Evolutionary conservation across 768 basidiomycete species (phyloP).

Genomic region (Podaxis sp.): DNA sequence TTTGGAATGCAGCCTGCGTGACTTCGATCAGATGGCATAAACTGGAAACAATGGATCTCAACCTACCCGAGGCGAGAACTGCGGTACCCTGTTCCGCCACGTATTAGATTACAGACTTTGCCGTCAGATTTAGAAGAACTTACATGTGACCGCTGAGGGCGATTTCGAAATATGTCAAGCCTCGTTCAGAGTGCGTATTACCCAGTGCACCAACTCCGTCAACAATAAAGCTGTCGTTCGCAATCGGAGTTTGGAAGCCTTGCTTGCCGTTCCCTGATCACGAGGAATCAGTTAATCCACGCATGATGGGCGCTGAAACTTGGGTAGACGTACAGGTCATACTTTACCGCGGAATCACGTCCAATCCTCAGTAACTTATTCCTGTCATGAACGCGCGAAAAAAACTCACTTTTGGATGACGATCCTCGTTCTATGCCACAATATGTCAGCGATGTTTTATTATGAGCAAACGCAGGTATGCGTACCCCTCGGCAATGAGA

Average conservation of each 20-base stretch:
- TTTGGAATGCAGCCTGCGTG: slow-evolving; percentile 62
- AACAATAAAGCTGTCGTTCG: slow-evolving; percentile 65
- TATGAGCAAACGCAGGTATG: background rate
- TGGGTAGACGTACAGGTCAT: slow-evolving; percentile 37
- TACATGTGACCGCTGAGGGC: slow-evolving; percentile 73
- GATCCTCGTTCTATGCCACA: slow-evolving; percentile 47
- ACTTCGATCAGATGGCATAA: slow-evolving; percentile 8
- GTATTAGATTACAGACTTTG: slow-evolving; percentile 3
- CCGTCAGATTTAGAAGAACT: slow-evolving; percentile 15
- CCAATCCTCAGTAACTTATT: background rate
- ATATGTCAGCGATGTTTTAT: background rate
- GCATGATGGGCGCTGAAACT: background rate
- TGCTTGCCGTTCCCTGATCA: slow-evolving; percentile 49
- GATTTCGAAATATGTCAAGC: slow-evolving; percentile 68
- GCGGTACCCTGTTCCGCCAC: slow-evolving; percentile 51
- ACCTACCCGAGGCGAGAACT: slow-evolving; percentile 62
- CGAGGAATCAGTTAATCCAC: background rate
- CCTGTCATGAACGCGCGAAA: background rate
- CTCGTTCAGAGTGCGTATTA: slow-evolving; percentile 63
- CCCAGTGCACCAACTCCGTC: slow-evolving; percentile 71
- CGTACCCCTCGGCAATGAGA: slow-evolving; percentile 72
- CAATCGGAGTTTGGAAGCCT: slow-evolving; percentile 73
- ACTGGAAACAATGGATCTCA: background rate
- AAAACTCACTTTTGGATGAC: slow-evolving; percentile 60
- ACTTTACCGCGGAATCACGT: slow-evolving; percentile 21